Percentiles rank a stretch among this genome's conserved stretches.
Evolutionary conservation across 2,329 filamentous ascomycete genomes (phyloP).

Genomic region (Phialophora tarda): DNA sequence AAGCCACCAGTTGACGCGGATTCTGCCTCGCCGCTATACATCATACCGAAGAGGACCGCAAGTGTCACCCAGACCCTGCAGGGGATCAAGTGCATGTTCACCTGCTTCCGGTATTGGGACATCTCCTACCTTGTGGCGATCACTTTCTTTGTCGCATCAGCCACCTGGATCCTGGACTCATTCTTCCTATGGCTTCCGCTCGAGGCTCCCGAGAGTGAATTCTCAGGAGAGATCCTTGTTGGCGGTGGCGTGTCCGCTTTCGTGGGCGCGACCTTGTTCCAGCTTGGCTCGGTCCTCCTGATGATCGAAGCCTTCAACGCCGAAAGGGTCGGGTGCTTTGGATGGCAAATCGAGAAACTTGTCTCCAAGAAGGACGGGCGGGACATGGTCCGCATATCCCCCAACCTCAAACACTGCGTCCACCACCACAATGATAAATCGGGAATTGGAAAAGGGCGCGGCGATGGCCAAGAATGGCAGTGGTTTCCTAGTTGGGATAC

Average conservation of each 20-base stretch:
- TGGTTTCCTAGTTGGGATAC: not conserved
- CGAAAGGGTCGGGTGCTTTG: constrained; percentile 1
- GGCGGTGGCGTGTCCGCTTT: not conserved
- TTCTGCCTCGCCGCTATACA: not conserved
- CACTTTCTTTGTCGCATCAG: constrained; percentile 1
- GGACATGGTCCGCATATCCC: not conserved
- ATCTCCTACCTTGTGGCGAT: constrained; percentile 1
- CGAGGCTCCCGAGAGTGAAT: not conserved
- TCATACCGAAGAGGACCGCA: not conserved
- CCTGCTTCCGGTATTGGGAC: constrained; percentile 1
- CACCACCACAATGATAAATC: constrained; percentile 5
- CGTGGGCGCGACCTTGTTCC: not conserved
- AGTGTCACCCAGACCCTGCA: not conserved
- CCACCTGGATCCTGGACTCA: constrained; percentile 1
- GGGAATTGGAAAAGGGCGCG: not conserved
- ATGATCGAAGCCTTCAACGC: constrained; percentile 8
- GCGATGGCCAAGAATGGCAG: not conserved
- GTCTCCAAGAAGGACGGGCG: not conserved
- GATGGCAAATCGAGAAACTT: constrained; percentile 3
- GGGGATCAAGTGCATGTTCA: not conserved
- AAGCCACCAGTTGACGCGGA: not conserved
- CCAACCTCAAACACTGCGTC: not conserved
- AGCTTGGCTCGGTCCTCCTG: constrained; percentile 1
- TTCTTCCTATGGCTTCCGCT: not conserved
- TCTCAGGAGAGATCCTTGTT: not conserved